Percentiles rank a stretch among this genome's conserved stretches.
phyloP scores from a whole-genome alignment of 2,329 filamentous ascomycete genomes.

The Magnaporthales sp. region DNA sequence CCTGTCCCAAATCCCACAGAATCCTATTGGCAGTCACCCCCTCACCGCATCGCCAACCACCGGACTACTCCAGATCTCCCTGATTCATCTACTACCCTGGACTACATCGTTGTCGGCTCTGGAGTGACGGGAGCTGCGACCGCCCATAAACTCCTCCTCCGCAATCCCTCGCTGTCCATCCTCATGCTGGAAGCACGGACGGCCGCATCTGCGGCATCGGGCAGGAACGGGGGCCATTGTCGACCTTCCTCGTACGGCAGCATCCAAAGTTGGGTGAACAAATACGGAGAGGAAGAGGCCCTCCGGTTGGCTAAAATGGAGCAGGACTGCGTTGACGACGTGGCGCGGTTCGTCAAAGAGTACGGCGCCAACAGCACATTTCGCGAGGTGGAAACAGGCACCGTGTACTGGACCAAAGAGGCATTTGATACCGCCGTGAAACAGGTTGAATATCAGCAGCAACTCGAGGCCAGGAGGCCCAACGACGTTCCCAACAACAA shows the following conservation, averaged over 20 bases:
- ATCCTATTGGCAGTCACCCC: conserved; percentile 20
- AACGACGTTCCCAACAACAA: conserved; percentile 28
- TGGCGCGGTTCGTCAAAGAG: conserved; percentile 57
- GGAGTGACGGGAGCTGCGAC: conserved; percentile 25
- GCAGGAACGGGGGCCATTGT: conserved; percentile 19
- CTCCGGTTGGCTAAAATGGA: not conserved
- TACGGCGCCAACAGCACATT: conserved; percentile 33
- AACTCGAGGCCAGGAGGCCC: conserved; percentile 7
- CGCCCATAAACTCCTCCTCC: conserved; percentile 19
- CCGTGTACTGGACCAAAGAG: conserved; percentile 29
- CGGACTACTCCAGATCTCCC: conserved; percentile 9
- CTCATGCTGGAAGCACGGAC: conserved; percentile 19
- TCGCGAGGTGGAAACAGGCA: conserved; percentile 35
- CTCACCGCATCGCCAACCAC: conserved; percentile 12
- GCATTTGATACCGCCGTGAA: conserved; percentile 23
- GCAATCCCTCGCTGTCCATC: conserved; percentile 9
- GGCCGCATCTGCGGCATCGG: conserved; percentile 19
- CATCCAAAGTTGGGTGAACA: not conserved
- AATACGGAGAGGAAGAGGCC: conserved; percentile 4
- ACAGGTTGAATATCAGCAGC: conserved; percentile 22
- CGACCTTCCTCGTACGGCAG: not conserved
- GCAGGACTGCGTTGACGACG: conserved; percentile 1
- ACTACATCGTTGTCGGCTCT: conserved; percentile 27
- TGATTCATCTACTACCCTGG: conserved; percentile 10
- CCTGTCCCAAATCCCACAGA: conserved; percentile 24